Evolutionary conservation across 306 rosid species (phyloP).

Genomic region (Gynostemma pentaphyllum): DNA sequence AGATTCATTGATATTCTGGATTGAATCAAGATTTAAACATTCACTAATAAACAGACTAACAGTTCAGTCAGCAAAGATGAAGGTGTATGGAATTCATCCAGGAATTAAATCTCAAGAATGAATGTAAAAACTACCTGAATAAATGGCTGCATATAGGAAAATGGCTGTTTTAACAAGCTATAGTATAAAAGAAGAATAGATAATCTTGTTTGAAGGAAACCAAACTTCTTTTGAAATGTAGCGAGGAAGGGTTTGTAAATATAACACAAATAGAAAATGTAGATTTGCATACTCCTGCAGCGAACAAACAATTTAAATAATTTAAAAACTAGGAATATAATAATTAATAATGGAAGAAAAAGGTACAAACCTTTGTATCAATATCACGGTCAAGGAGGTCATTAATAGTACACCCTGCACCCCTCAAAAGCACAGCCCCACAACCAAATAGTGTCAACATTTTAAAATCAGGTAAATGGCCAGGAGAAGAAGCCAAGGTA

Average conservation of each 20-base stretch:
- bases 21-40: too few species aligned
- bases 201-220: too few species aligned
- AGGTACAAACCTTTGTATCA: slow-evolving; percentile 43
- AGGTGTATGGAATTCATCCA: too few species aligned
- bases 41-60: too few species aligned
- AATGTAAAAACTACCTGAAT: too few species aligned
- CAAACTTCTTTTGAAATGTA: too few species aligned
- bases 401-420: slow-evolving; percentile 79
- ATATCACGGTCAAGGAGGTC: slow-evolving; percentile 82
- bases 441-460: slow-evolving; percentile 62
- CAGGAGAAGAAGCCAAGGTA: slow-evolving; percentile 65
- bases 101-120: too few species aligned
- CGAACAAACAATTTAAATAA: neutral
- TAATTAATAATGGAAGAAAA: neutral
- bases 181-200: too few species aligned
- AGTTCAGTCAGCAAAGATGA: too few species aligned
- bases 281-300: neutral
- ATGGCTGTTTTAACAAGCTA: too few species aligned
- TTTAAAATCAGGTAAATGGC: slow-evolving; percentile 72
- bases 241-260: neutral
- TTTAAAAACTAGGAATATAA: neutral
- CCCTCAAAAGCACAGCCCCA: slow-evolving; percentile 81
- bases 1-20: too few species aligned
- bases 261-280: neutral
- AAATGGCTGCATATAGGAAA: too few species aligned